phyloP scores from a whole-genome alignment of 108 stramenopile species.

The Cyclostephanos invisitatus region DNA sequence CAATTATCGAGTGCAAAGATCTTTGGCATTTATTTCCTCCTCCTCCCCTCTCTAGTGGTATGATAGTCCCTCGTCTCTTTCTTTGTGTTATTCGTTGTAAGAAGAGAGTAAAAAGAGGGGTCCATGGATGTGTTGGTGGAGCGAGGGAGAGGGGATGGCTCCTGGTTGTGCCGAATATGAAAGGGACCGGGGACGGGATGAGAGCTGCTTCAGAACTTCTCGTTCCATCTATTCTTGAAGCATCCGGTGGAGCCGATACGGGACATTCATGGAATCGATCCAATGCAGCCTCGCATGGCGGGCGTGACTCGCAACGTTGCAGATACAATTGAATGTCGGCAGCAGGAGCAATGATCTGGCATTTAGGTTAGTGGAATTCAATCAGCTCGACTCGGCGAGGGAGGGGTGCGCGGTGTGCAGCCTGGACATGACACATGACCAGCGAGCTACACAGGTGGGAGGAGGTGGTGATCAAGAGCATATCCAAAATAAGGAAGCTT shows the following conservation, averaged over 20 bases:
- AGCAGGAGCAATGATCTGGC: constrained; percentile 90
- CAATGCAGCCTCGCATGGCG: constrained; percentile 85
- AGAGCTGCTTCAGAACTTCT: constrained; percentile 89
- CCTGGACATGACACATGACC: constrained; percentile 95
- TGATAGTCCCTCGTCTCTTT: no score
- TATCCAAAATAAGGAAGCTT: constrained; percentile 91
- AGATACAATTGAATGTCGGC: constrained; percentile 95
- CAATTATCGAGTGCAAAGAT: no score
- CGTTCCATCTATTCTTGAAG: constrained; percentile 96
- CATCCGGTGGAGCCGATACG: constrained; percentile 91
- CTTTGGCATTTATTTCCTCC: no score
- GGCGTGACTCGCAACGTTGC: constrained; percentile 90
- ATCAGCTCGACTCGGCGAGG: constrained; percentile 95
- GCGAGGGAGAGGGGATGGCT: constrained; percentile 19
- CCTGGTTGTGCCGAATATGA: constrained; percentile 32
- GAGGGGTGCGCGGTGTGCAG: constrained; percentile 98
- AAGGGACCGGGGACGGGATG: constrained; percentile 42
- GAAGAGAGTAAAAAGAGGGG: no score
- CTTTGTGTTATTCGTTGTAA: no score
- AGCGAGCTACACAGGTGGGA: constrained; percentile 92
- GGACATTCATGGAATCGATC: constrained; percentile 81
- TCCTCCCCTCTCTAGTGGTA: no score
- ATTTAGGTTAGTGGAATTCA: constrained; percentile 97
- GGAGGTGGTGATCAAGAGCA: constrained; percentile 87
- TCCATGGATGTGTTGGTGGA: constrained; percentile 38